Base-by-base conservation (phyloP, 345 rosid genomes). In the Eutrema heterophyllum region DNA sequence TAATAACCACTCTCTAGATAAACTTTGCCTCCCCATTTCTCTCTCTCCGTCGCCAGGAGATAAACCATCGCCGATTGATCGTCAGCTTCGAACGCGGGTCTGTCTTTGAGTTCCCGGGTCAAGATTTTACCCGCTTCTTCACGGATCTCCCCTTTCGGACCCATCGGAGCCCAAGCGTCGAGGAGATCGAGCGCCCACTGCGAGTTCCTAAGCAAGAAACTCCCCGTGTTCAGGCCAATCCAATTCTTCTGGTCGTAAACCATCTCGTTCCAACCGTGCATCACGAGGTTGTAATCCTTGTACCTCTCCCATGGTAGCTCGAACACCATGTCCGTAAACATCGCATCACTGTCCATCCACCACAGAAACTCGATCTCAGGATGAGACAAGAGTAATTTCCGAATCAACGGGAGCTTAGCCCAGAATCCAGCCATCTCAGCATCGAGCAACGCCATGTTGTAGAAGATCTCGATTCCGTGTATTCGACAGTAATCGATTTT, bases 321-420 rank as follows among this genome's bases (percentile, higher is more conserved):
- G 24, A 87, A 89, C 1, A 85, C 83, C 96, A 89, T 87, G 45
- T 89, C 96, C 0, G 96, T 87, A 53, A 89, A 89, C 88, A 89
- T 81, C 0, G 96, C 90, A 35, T 89, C 96, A 71, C 89, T 86
- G 26, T 89, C 96, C 93, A 87, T 89, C 91, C 91, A 89, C 96
- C 92, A 87, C 2, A 89, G 39, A 12, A 87, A 83, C 81, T 89
- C 96, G 5, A 87, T 61, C 68, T 86, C 92, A 29, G 93, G 96
- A 74, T 87, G 96, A 18, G 92, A 86, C 45, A 87, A 26, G 18
- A 89, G 36, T 2, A 89, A 56, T 64, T 84, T 87, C 60, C 92
- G 61, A 14, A 89, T 83, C 87, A 89, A 70, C 1, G 92, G 91
- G 5, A 89, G 81, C 81, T 84, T 89, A 4, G 89, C 89, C 96